Evolutionary conservation across 1,139 yeast genomes (phyloP), one percentile per base, ranked within the genome.

Genomic region (Yamadazyma pseudoaaseri): DNA sequence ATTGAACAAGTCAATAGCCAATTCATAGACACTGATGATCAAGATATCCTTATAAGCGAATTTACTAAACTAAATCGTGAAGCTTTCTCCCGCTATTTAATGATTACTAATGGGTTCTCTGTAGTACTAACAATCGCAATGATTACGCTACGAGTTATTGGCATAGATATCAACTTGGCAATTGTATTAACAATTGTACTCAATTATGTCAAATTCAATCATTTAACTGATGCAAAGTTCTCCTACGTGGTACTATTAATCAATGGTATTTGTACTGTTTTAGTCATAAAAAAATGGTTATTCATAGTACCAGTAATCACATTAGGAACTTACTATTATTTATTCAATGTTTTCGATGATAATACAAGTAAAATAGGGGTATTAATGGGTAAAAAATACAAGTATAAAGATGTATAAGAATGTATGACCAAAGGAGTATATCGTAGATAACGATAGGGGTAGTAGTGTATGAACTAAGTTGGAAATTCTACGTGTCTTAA

Each of bases 331-430:
- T 43, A 49, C 13, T 38, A 27, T 23, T 30, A 43, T 17, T 39
- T 54, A 29, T 42, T 33, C 10, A 28, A 35, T 16, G 42, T 47
- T 41, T 48, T 45, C 38, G 27, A 31, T 23, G 38, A 29, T 10
- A 41, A 43, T 16, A 37, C 28, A 9, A 20, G 26, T 9, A 44
- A 43, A 29, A 47, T 57, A 8, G 29, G 37, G 12, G 30, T 34
- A 13, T 45, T 57, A 30, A 32, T 31, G 9, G 27, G 30, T 6
- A 42, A 47, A 35, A 50, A 39, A 34, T 56, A 56, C 31, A 56
- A 56, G 37, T 56, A 48, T 36, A 56, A 56, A 34, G 44, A 44
- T 37, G 59, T 47, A 10, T 54, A 35, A 22, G n/a, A n/a, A n/a
- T n/a, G n/a, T n/a, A n/a, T n/a, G n/a, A n/a, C n/a, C n/a, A n/a